These are phyloP conservation scores for Tetrahymena elliotti DNA, from an alignment of 73 alveolate species.

Conservation along the genomic window DNA sequence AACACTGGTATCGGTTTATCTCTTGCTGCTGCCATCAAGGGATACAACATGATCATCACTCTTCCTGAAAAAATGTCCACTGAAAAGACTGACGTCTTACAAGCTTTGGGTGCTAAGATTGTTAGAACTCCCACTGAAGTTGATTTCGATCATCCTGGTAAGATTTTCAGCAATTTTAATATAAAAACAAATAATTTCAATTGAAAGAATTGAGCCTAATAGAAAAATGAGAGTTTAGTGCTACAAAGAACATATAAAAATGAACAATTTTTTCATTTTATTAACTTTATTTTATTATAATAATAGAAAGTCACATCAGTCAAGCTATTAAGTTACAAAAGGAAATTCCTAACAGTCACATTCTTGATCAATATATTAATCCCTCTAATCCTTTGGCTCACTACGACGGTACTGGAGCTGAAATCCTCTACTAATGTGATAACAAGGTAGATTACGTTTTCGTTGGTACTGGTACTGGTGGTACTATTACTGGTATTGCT, in stretches of 20 bases:
- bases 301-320: constrained; percentile 51
- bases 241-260: not conserved
- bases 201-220: not conserved
- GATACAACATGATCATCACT: constrained; percentile 80
- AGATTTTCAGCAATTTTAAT: not conserved
- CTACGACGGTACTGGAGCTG: constrained; percentile 98
- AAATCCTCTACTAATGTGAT: constrained; percentile 88
- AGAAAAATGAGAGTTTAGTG: not conserved
- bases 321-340: constrained; percentile 41
- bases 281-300: not conserved
- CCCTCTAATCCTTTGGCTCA: constrained; percentile 98
- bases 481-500: constrained; percentile 91
- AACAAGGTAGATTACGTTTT: constrained; percentile 80
- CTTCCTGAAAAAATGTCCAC: constrained; percentile 95
- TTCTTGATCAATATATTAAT: constrained; percentile 92
- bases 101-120: constrained; percentile 96
- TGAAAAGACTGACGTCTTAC: constrained; percentile 93
- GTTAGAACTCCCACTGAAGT: constrained; percentile 91
- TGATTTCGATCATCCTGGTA: constrained; percentile 39
- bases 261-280: not conserved
- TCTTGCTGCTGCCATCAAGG: constrained; percentile 94
- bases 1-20: constrained; percentile 99
- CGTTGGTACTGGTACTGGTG: constrained; percentile 95
- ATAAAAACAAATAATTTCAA: not conserved
- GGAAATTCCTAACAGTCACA: constrained; percentile 63